Evolutionary conservation across 768 basidiomycete species (phyloP).

Genomic region (Phylloporus arenicola): DNA sequence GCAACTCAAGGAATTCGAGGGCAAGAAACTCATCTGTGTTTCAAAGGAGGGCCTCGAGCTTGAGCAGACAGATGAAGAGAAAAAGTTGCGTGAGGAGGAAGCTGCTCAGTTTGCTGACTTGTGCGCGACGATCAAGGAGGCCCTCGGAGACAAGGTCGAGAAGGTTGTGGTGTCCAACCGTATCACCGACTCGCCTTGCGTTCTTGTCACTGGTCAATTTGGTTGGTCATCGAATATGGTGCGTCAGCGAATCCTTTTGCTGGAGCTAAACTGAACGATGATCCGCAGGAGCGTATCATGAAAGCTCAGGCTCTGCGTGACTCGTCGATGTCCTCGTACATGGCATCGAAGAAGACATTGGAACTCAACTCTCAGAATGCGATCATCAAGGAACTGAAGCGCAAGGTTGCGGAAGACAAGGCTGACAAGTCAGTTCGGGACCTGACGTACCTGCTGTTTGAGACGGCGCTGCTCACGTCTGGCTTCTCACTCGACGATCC

Average conservation of each 20-base stretch:
- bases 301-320: conserved; percentile 96
- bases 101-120: conserved; percentile 78
- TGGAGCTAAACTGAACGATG: neutral
- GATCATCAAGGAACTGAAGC: conserved; percentile 94
- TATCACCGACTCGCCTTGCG: conserved; percentile 94
- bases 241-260: conserved; percentile 15
- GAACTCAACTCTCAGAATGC: conserved; percentile 91
- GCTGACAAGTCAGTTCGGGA: conserved; percentile 98
- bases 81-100: conserved; percentile 84
- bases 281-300: conserved; percentile 86
- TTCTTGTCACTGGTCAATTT: conserved; percentile 97
- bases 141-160: conserved; percentile 98
- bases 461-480: conserved; percentile 93
- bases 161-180: conserved; percentile 98
- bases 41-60: conserved; percentile 99
- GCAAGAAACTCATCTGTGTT: conserved; percentile 95
- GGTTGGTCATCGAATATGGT: conserved; percentile 99
- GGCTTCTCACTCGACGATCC: conserved; percentile 97
- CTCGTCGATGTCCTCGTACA: conserved; percentile 97
- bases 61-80: conserved; percentile 98
- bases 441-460: conserved; percentile 91
- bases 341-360: conserved; percentile 97
- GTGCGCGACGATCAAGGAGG: conserved; percentile 94
- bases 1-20: conserved; percentile 98
- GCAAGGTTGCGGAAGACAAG: conserved; percentile 95